Evolutionary conservation across 768 basidiomycete genomes (phyloP), one percentile per base, ranked within the genome.

Genomic region (Pluteus cervinus): DNA sequence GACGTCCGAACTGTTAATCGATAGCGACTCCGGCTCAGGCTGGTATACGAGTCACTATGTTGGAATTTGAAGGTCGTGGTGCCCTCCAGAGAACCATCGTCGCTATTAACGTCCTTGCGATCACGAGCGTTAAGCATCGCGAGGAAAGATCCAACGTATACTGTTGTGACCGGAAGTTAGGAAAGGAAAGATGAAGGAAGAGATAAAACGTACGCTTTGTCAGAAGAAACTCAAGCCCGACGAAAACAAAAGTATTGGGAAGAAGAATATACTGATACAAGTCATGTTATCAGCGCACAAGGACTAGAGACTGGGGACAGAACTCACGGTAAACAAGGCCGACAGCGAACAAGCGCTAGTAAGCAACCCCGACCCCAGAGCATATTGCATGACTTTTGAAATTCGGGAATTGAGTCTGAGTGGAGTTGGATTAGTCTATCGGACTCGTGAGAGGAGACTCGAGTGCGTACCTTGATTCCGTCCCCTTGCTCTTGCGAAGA

Each of bases 71-170:
- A n/a, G n/a, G n/a, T n/a, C n/a, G n/a, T n/a, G n/a, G n/a, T n/a
- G n/a, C n/a, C n/a, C n/a, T n/a, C n/a, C n/a, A n/a, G n/a, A 33
- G 29, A 20, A 24, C 33, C 22, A 25, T 42, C 15, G 15, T 33
- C 14, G 10, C 40, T 26, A 9, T 32, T 37, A 3, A 11, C 21
- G 5, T 32, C 25, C 22, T 41, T 46, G 2, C 57, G 51, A 46
- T 63, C 54, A 1, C 68, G 61, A n/a, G 68, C 59, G 41, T 71
- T 70, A 21, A 71, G 56, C 63, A 69, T 62, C 2, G 64, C 58
- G 10, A 69, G 45, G 48, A 66, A 75, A 0, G 71, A 73, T n/a
- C 62, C 65, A 23, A 68, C 60, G 37, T 73, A 73, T 6, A 75
- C 72, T 74, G 40, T 1, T 31, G 3, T 14, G 1, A 25, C 16